A percentile compares a stretch with the other conserved stretches of the same genome.
Evolutionary conservation across 1,284 basidiomycete genomes (phyloP).

Genomic region (Apiotrichum brassicae): DNA sequence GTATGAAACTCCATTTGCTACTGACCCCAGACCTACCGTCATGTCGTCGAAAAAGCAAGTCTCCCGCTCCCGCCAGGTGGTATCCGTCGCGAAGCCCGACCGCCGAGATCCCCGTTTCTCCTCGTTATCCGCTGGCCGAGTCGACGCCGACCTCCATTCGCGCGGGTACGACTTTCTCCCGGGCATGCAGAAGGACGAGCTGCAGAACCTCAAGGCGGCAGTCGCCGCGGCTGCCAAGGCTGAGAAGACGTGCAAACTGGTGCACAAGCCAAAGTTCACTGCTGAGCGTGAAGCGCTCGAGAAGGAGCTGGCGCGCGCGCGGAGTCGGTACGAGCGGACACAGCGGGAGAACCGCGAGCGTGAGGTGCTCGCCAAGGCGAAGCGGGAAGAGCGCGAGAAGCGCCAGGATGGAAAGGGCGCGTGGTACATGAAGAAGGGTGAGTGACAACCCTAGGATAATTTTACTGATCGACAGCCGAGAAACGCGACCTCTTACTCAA

Average conservation of each 20-base stretch:
- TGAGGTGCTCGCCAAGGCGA: slow-evolving; percentile 57
- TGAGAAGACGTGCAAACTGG: slow-evolving; percentile 58
- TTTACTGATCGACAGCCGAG: slow-evolving; percentile 66
- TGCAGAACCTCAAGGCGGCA: slow-evolving; percentile 60
- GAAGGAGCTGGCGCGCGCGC: slow-evolving; percentile 64
- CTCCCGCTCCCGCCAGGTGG: slow-evolving; percentile 65
- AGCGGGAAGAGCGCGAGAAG: slow-evolving; percentile 67
- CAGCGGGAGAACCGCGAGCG: slow-evolving; percentile 63
- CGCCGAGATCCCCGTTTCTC: slow-evolving; percentile 86
- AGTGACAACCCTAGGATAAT: slow-evolving; percentile 7
- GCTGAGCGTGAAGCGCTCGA: slow-evolving; percentile 72
- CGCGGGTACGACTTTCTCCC: slow-evolving; percentile 74
- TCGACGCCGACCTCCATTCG: slow-evolving; percentile 63
- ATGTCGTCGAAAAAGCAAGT: slow-evolving; percentile 82
- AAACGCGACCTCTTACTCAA: slow-evolving; percentile 65
- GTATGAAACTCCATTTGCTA: too few relatives aligned
- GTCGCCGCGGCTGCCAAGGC: slow-evolving; percentile 64
- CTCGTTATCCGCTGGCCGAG: slow-evolving; percentile 61
- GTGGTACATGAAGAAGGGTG: slow-evolving; percentile 84
- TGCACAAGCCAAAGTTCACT: slow-evolving; percentile 60
- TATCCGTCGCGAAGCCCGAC: slow-evolving; percentile 64
- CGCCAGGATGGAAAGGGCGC: slow-evolving; percentile 66
- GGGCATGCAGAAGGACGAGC: slow-evolving; percentile 62
- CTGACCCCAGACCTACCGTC: slow-evolving; percentile 63
- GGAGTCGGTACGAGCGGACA: slow-evolving; percentile 72